phyloP scores from a whole-genome alignment of 352 stramenopile genomes.

The Phytophthora multivora region DNA sequence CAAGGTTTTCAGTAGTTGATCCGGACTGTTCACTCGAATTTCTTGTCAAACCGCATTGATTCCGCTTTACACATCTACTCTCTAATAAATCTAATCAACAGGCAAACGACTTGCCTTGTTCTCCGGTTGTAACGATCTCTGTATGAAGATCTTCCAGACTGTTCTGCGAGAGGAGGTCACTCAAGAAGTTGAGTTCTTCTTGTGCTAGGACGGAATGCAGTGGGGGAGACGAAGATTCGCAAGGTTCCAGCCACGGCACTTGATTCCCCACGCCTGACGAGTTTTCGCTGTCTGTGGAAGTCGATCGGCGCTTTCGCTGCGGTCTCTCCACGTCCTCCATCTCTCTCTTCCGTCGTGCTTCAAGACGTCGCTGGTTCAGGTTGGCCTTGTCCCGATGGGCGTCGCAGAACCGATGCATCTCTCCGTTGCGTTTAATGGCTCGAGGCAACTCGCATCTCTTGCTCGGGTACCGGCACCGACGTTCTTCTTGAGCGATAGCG shows the following conservation, averaged over 20 bases:
- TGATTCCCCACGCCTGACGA: neutral
- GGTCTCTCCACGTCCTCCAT: conserved; percentile 1
- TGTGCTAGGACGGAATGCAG: conserved; percentile 26
- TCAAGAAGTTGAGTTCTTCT: conserved; percentile 29
- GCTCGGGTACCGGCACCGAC: conserved; percentile 41
- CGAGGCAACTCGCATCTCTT: conserved; percentile 44
- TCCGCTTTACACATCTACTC: too few relatives aligned
- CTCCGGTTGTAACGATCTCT: neutral
- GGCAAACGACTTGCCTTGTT: too few relatives aligned
- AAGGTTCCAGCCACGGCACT: neutral
- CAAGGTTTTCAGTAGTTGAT: too few relatives aligned
- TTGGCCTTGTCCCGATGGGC: conserved; percentile 54
- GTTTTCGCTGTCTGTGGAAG: conserved; percentile 3
- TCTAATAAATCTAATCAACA: too few relatives aligned
- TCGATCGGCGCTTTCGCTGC: conserved; percentile 1
- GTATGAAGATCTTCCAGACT: conserved; percentile 24
- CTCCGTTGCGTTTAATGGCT: conserved; percentile 43
- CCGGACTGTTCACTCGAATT: too few relatives aligned
- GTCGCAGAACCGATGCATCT: conserved; percentile 54
- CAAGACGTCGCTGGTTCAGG: conserved; percentile 53
- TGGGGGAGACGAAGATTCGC: conserved; percentile 9
- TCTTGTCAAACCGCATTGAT: too few relatives aligned
- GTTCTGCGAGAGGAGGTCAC: conserved; percentile 25
- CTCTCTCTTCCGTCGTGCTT: conserved; percentile 38
- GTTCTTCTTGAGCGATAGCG: conserved; percentile 13